These are phyloP conservation scores for Amyloporia xantha DNA, from an alignment of 768 basidiomycete species.

Conservation along the genomic window DNA sequence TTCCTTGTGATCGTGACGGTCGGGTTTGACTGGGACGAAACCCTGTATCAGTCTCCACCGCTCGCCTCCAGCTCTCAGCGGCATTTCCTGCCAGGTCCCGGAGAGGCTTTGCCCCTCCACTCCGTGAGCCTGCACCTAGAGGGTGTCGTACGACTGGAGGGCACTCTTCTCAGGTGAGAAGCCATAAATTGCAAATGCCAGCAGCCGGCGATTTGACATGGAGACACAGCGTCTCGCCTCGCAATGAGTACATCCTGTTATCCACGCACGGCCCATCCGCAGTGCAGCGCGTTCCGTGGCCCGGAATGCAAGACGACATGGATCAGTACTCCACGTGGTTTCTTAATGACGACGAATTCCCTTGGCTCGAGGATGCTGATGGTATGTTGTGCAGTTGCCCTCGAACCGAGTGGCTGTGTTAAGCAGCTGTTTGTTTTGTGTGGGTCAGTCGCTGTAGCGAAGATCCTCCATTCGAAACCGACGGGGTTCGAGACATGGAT, in stretches of 20 bases:
- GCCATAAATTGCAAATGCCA: no score
- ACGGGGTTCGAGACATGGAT: conserved; percentile 76
- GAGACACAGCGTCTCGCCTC: conserved; percentile 67
- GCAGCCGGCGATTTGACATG: no score
- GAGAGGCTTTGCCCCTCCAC: conserved; percentile 69
- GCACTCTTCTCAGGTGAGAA: conserved; percentile 59
- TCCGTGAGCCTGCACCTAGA: conserved; percentile 68
- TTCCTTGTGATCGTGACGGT: conserved; percentile 73
- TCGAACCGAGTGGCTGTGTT: no score
- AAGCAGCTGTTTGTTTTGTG: no score
- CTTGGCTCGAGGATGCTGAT: conserved; percentile 70
- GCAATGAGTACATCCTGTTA: conserved; percentile 62
- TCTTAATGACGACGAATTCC: conserved; percentile 55
- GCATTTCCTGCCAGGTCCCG: conserved; percentile 71
- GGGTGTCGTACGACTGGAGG: conserved; percentile 76
- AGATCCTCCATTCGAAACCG: conserved; percentile 52
- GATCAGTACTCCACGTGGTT: conserved; percentile 65
- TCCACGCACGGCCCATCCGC: conserved; percentile 70
- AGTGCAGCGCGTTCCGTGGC: conserved; percentile 84
- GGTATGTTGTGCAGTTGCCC: conserved; percentile 40
- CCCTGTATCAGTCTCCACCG: conserved; percentile 47
- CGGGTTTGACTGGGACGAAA: conserved; percentile 47
- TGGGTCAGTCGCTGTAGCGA: conserved; percentile 51
- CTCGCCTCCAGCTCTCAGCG: conserved; percentile 50
- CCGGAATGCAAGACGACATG: conserved; percentile 40